Evolutionary conservation across 1,139 yeast genomes (phyloP).

Genomic region (Diutina rugosa): DNA sequence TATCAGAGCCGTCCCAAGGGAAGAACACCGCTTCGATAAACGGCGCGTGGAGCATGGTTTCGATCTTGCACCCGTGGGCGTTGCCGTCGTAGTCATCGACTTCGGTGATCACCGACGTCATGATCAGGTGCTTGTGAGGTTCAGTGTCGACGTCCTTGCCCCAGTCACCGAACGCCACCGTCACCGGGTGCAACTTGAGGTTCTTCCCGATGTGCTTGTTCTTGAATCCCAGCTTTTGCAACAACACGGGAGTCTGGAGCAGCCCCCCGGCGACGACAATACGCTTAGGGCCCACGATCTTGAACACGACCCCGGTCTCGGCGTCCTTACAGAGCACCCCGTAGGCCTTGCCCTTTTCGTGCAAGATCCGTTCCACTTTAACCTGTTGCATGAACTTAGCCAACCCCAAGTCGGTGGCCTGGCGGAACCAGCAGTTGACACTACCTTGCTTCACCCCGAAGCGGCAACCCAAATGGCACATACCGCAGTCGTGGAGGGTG

Average conservation of each 20-base stretch:
- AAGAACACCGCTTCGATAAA: conserved; percentile 21
- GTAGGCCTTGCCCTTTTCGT: conserved; percentile 28
- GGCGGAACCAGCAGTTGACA: conserved; percentile 37
- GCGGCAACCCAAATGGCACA: conserved; percentile 40
- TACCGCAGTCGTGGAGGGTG: conserved; percentile 34
- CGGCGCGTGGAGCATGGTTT: conserved; percentile 38
- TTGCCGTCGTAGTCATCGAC: conserved; percentile 42
- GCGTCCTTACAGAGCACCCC: conserved; percentile 28
- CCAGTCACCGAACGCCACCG: conserved; percentile 19
- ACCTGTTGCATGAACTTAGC: conserved; percentile 37
- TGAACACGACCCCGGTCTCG: conserved; percentile 17
- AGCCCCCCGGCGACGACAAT: conserved; percentile 39
- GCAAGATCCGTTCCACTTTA: conserved; percentile 25
- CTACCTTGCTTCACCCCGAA: conserved; percentile 44
- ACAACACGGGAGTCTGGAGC: conserved; percentile 37
- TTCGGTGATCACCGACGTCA: conserved; percentile 40
- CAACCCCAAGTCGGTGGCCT: conserved; percentile 32
- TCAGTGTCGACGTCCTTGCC: conserved; percentile 20
- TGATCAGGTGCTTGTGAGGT: conserved; percentile 30
- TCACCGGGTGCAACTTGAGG: conserved; percentile 42
- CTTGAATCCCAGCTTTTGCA: conserved; percentile 39
- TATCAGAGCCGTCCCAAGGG: conserved; percentile 33
- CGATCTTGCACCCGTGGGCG: conserved; percentile 46
- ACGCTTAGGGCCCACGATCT: conserved; percentile 33
- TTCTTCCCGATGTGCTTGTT: conserved; percentile 42